phyloP scores from a whole-genome alignment of 768 basidiomycete species.

The Russula ochroleuca region DNA sequence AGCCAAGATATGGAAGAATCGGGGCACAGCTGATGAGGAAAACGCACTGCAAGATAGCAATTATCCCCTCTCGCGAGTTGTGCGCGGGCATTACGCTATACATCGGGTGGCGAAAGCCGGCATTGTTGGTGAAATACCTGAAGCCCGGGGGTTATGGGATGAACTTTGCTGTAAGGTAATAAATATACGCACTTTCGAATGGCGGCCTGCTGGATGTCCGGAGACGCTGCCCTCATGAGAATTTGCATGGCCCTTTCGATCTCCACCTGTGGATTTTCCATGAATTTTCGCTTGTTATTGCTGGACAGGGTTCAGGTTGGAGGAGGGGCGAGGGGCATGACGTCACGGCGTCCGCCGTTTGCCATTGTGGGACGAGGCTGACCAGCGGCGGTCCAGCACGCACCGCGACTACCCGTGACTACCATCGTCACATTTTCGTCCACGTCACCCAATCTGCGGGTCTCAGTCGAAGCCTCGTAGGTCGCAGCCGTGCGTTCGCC shows the following conservation, averaged over 20 bases:
- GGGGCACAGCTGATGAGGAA: not conserved
- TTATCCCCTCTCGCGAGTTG: constrained; percentile 51
- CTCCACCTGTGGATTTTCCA: constrained; percentile 1
- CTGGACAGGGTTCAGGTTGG: not conserved
- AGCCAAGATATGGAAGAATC: not conserved
- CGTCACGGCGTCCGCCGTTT: not conserved
- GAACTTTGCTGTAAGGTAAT: too few species aligned
- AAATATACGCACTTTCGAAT: constrained; percentile 2
- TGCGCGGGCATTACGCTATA: constrained; percentile 45
- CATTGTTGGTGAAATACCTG: constrained; percentile 52
- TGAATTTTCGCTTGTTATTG: not conserved
- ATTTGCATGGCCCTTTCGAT: constrained; percentile 6
- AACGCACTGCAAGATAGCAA: constrained; percentile 57
- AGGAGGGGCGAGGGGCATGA: not conserved
- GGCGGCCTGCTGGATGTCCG: constrained; percentile 11
- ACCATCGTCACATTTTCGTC: too few species aligned
- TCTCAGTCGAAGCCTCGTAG: too few species aligned
- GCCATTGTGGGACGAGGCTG: too few species aligned
- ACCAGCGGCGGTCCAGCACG: too few species aligned
- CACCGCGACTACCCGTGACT: too few species aligned
- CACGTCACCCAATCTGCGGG: too few species aligned
- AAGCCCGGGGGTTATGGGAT: not conserved
- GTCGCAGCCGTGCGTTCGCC: too few species aligned
- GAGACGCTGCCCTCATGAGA: constrained; percentile 1
- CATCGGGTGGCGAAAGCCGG: constrained; percentile 55